A percentile compares a stretch with the other conserved stretches of the same genome.
Evolutionary conservation across 176 grass and related monocot species (phyloP).

Genomic region (Raddia distichophylla): DNA sequence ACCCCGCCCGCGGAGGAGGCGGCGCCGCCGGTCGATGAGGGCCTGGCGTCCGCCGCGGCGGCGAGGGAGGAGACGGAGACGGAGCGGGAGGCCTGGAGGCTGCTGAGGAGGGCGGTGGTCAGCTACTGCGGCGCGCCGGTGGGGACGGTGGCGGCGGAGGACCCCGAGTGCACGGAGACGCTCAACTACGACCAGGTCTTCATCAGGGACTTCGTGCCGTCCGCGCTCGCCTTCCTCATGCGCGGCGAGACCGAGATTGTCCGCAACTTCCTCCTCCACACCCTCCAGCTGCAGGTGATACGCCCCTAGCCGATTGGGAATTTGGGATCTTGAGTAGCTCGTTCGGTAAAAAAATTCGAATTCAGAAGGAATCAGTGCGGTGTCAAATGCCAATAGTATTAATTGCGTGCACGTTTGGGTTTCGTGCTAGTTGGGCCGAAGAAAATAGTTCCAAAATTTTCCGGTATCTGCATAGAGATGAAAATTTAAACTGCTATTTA

Average conservation of each 20-base stretch:
- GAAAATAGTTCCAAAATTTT: slow-evolving; percentile 16
- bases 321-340: slow-evolving; percentile 30
- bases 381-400: background rate
- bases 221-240: slow-evolving; percentile 91
- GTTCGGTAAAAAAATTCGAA: background rate
- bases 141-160: slow-evolving; percentile 84
- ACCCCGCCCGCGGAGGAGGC: slow-evolving; percentile 18
- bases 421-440: background rate
- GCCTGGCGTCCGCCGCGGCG: background rate
- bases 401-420: slow-evolving; percentile 36
- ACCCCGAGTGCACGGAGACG: slow-evolving; percentile 61
- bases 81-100: slow-evolving; percentile 86
- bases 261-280: slow-evolving; percentile 95
- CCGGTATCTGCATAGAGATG: slow-evolving; percentile 3
- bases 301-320: slow-evolving; percentile 3
- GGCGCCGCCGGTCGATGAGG: slow-evolving; percentile 25
- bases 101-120: slow-evolving; percentile 79
- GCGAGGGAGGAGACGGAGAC: slow-evolving; percentile 64
- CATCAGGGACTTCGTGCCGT: slow-evolving; percentile 95
- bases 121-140: slow-evolving; percentile 82
- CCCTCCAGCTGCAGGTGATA: slow-evolving; percentile 93
- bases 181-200: slow-evolving; percentile 99
- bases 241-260: slow-evolving; percentile 98
- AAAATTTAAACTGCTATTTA: slow-evolving; percentile 2
- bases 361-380: background rate